Evolutionary conservation across 441 rosid genomes (phyloP), one percentile per base, ranked within the genome.

Genomic region (Pelargonium cotyledonis): DNA sequence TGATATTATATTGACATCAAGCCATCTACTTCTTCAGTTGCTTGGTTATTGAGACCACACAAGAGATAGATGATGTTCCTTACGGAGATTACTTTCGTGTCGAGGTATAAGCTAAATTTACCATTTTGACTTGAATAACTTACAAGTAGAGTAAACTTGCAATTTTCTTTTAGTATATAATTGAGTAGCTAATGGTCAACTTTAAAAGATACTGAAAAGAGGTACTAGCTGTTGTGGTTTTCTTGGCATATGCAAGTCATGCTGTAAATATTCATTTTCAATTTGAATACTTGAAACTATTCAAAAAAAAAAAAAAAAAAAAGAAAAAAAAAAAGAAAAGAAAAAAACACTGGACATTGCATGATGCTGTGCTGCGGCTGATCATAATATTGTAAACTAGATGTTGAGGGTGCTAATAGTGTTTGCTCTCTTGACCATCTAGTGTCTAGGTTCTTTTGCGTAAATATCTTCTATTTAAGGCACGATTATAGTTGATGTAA

Each of bases 41-140:
- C 78, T 78, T 92, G 83, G 91, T 92, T 65, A 65, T 95, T 70
- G 88, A 90, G 85, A 88, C 92, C 74, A 89, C 98, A 63, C 96
- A 95, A 82, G 93, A 83, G 81, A 80, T 95, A 79, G 85, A 40
- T 63, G 97, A 92, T 26, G 96, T 90, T 57, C 97, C 99, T 55
- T 89, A 83, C 74, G 99, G 88, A 78, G 98, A 95, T 85, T 85
- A 87, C 78, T 95, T 95, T 76, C 79, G 79, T 0, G 96, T 95
- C 43, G 86, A 95, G 99, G 99, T 95, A 90, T 46, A 71, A 15
- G 63, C 74, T 74, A 68, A 58, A 70, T 40, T 47, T 67, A 29
- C 51, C 47, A 65, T 40, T 68, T 57, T 61, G 53, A 31, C 51
- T 63, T 31, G 23, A 57, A 57, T 9, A 57, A 18, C 57, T 40